A percentile compares a stretch with the other conserved stretches of the same genome.
phyloP scores from a whole-genome alignment of 805 yeast genomes.

The Spathaspora arborariae region DNA sequence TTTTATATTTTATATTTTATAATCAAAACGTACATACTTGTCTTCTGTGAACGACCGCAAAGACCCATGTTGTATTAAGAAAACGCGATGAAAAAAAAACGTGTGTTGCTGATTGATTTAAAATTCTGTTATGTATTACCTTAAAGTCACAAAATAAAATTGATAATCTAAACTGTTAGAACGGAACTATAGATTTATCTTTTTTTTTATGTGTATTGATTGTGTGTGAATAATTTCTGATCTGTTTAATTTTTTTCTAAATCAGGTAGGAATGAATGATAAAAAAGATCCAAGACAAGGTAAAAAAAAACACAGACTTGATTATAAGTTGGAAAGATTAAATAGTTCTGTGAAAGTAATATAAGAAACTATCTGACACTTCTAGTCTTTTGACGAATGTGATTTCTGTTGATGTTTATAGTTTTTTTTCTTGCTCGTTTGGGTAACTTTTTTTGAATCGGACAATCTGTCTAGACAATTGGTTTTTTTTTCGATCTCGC shows the following conservation, averaged over 20 bases:
- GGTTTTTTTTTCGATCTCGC: neutral
- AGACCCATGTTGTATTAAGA: constrained; percentile 12
- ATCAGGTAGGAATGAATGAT: neutral
- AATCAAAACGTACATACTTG: constrained; percentile 28
- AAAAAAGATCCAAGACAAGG: neutral
- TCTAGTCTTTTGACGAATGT: neutral
- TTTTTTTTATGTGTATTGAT: neutral
- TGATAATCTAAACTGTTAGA: neutral
- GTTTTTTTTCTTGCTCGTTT: neutral
- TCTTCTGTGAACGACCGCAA: constrained; percentile 40
- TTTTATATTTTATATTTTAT: neutral
- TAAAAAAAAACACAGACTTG: too few species aligned
- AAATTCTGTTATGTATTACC: too few species aligned
- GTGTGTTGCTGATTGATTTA: too few species aligned
- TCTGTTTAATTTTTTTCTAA: neutral
- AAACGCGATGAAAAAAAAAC: neutral
- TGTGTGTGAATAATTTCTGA: neutral
- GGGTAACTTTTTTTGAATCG: neutral
- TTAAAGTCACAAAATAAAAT: neutral
- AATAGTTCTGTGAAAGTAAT: neutral
- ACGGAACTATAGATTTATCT: neutral
- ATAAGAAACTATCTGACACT: neutral
- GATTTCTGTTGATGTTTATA: neutral
- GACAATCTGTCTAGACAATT: neutral
- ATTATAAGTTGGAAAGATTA: neutral